A percentile compares a stretch with the other conserved stretches of the same genome.
These are phyloP conservation scores for Tylopilus rubrobrunneus DNA, from an alignment of 768 basidiomycete species.

Conservation along the genomic window DNA sequence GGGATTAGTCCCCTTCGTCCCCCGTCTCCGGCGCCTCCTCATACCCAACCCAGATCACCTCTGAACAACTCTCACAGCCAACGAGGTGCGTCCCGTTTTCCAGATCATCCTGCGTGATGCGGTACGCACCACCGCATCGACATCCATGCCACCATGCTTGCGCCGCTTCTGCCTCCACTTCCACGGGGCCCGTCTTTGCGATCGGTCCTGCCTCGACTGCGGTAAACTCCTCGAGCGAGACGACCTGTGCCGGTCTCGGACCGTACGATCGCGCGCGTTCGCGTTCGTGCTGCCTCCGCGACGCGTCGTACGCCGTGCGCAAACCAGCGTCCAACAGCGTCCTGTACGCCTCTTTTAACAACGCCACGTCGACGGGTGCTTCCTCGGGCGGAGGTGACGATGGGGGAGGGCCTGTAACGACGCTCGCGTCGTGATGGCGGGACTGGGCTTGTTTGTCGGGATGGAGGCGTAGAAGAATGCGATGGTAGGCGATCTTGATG, in stretches of 20 bases:
- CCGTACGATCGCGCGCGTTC: conserved; percentile 18
- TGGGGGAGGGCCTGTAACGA: conserved; percentile 17
- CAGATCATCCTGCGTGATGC: conserved; percentile 53
- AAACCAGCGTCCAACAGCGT: conserved; percentile 50
- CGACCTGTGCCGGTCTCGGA: conserved; percentile 70
- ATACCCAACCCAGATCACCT: conserved; percentile 84
- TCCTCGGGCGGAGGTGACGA: neutral
- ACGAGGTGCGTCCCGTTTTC: conserved; percentile 71
- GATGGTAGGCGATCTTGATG: conserved; percentile 70
- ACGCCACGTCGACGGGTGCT: conserved; percentile 41
- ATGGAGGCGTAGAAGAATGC: conserved; percentile 57
- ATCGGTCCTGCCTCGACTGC: neutral
- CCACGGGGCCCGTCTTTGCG: conserved; percentile 6
- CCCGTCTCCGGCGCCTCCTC: conserved; percentile 41
- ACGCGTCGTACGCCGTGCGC: conserved; percentile 50
- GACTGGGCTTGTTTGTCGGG: conserved; percentile 48
- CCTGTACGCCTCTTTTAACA: conserved; percentile 64
- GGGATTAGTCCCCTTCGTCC: conserved; percentile 14
- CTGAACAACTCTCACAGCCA: conserved; percentile 73
- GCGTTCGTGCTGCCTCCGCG: conserved; percentile 6
- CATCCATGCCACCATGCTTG: conserved; percentile 56
- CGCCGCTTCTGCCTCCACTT: conserved; percentile 28
- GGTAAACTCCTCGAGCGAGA: conserved; percentile 73
- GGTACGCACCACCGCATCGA: conserved; percentile 71
- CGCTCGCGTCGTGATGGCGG: conserved; percentile 20